A percentile compares a stretch with the other conserved stretches of the same genome.
These are phyloP conservation scores for Geotrichum histeridarum DNA, from an alignment of 1,139 yeast genomes.

Conservation along the genomic window DNA sequence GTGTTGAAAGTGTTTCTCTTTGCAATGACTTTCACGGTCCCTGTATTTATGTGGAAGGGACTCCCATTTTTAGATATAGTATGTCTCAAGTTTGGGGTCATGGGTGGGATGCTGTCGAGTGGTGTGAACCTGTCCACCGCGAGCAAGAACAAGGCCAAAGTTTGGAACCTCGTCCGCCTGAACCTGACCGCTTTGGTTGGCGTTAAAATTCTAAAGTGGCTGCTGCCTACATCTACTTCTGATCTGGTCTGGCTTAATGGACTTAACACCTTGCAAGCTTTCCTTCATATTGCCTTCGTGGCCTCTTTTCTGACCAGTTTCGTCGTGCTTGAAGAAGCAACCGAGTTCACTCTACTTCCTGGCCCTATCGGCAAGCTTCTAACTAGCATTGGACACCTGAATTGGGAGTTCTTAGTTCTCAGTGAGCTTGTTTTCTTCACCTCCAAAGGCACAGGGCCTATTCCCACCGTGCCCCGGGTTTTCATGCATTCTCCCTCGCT, in stretches of 20 bases:
- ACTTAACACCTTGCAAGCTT: neutral
- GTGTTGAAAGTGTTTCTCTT: neutral
- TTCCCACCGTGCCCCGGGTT: neutral
- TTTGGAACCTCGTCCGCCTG: neutral
- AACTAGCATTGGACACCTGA: neutral
- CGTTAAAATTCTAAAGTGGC: neutral
- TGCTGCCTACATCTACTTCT: neutral
- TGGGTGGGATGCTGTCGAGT: constrained; percentile 1
- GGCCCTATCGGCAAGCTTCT: neutral
- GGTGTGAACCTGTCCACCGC: neutral
- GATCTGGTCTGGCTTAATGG: neutral
- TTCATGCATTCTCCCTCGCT: too few relatives aligned
- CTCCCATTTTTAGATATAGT: neutral
- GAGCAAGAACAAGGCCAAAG: neutral
- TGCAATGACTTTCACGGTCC: neutral
- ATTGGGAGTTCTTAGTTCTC: neutral
- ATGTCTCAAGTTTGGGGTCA: constrained; percentile 4
- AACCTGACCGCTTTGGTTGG: neutral
- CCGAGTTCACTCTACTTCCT: neutral
- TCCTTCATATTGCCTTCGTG: neutral
- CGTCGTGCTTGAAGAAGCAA: neutral
- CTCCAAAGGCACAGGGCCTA: neutral
- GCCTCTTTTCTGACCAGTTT: neutral
- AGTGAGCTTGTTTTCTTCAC: neutral
- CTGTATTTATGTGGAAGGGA: neutral